Evolutionary conservation across 805 yeast genomes (phyloP).

Genomic region (Metschnikowia sp.): DNA sequence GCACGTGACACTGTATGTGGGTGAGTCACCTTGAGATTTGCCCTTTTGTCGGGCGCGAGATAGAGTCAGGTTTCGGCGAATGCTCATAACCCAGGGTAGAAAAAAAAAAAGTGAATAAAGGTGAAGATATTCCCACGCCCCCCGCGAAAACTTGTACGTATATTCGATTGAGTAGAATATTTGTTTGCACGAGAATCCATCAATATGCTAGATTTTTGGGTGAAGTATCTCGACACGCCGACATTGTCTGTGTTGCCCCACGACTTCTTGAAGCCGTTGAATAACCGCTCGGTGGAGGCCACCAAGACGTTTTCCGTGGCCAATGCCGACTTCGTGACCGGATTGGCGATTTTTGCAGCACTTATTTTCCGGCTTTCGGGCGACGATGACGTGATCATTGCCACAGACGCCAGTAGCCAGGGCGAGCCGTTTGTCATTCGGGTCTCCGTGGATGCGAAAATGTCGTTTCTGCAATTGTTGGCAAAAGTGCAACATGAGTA

Average conservation of each 20-base stretch:
- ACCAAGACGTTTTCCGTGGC: slow-evolving; percentile 33
- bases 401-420: slow-evolving; percentile 49
- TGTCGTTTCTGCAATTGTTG: slow-evolving; percentile 53
- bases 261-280: slow-evolving; percentile 77
- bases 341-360: slow-evolving; percentile 65
- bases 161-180: too few relatives aligned
- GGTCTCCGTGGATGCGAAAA: slow-evolving; percentile 52
- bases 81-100: too few relatives aligned
- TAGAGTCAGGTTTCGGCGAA: too few relatives aligned
- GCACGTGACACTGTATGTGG: too few relatives aligned
- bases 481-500: slow-evolving; percentile 43
- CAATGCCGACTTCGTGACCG: slow-evolving; percentile 42
- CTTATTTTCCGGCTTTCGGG: slow-evolving; percentile 81
- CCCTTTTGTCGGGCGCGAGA: too few relatives aligned
- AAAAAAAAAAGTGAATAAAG: too few relatives aligned
- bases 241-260: slow-evolving; percentile 86
- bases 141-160: too few relatives aligned
- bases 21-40: too few relatives aligned
- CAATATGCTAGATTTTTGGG: slow-evolving; percentile 47
- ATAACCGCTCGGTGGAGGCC: slow-evolving; percentile 65
- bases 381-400: slow-evolving; percentile 89
- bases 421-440: slow-evolving; percentile 58
- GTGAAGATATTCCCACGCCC: too few relatives aligned
- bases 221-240: slow-evolving; percentile 63
- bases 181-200: not conserved